These are phyloP conservation scores for Coniferiporia weirii DNA, from an alignment of 1,284 basidiomycete genomes.

Conservation along the genomic window DNA sequence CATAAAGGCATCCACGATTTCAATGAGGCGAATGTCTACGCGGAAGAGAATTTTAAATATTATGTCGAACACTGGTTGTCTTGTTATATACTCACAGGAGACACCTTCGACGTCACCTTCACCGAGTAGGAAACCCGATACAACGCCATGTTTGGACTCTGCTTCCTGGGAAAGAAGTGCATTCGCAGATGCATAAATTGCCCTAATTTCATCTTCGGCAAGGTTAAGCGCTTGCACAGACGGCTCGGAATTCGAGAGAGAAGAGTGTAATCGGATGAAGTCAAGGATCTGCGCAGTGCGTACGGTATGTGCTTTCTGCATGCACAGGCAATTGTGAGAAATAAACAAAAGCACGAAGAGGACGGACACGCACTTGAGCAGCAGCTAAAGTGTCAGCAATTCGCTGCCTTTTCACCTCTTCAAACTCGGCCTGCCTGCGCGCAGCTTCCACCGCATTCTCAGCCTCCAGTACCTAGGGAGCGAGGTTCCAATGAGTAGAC, in stretches of 20 bases:
- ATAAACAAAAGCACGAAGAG: constrained; percentile 1
- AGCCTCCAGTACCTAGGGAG: constrained; percentile 53
- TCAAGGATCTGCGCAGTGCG: constrained; percentile 52
- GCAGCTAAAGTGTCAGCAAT: constrained; percentile 50
- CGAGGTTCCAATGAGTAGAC: constrained; percentile 9
- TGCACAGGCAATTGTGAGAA: constrained; percentile 4
- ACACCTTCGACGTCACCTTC: constrained; percentile 54
- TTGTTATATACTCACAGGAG: constrained; percentile 42
- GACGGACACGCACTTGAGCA: constrained; percentile 46
- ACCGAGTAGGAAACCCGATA: constrained; percentile 51
- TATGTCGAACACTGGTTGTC: not conserved
- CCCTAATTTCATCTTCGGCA: constrained; percentile 46
- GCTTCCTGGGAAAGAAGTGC: constrained; percentile 49
- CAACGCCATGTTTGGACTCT: constrained; percentile 42
- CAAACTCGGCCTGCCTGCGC: constrained; percentile 46
- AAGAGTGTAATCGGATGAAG: constrained; percentile 59
- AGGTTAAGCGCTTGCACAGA: constrained; percentile 41
- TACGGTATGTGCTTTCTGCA: constrained; percentile 34
- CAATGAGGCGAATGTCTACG: constrained; percentile 53
- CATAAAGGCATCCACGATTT: constrained; percentile 47
- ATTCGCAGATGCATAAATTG: constrained; percentile 48
- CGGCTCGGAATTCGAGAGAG: constrained; percentile 45
- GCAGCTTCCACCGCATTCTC: constrained; percentile 54
- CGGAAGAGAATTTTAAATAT: not conserved
- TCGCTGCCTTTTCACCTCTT: constrained; percentile 48